These are phyloP conservation scores for Leccinum incarnatum DNA, from an alignment of 768 basidiomycete genomes.

Conservation along the genomic window DNA sequence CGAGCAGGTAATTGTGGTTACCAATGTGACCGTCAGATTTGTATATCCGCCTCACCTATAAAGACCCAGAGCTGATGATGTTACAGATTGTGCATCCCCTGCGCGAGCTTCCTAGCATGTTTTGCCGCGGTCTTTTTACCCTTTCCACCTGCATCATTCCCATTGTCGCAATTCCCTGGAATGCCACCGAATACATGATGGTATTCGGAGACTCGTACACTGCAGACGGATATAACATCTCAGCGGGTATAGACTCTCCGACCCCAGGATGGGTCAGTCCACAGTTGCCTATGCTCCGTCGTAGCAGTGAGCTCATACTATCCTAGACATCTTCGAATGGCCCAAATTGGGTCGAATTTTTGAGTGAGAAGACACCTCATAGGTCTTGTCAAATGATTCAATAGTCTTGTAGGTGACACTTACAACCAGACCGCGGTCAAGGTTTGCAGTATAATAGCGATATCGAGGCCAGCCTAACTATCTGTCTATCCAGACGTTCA, in stretches of 20 bases:
- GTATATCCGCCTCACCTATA: slow-evolving; percentile 3
- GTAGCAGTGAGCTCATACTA: slow-evolving; percentile 2
- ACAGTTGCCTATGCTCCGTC: not conserved
- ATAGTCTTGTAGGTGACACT: slow-evolving; percentile 37
- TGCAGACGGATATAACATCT: slow-evolving; percentile 56
- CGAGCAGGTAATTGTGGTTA: no score
- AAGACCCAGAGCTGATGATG: not conserved
- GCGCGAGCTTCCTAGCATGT: slow-evolving; percentile 10
- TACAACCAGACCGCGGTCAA: slow-evolving; percentile 56
- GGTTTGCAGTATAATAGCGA: slow-evolving; percentile 25
- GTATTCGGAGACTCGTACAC: slow-evolving; percentile 67
- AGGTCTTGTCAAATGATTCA: not conserved
- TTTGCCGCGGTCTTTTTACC: not conserved
- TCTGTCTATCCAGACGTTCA: slow-evolving; percentile 46
- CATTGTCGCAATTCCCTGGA: slow-evolving; percentile 41
- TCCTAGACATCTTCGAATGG: slow-evolving; percentile 57
- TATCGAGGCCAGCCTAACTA: not conserved
- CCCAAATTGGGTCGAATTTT: slow-evolving; percentile 59
- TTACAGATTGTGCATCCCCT: not conserved
- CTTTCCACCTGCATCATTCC: slow-evolving; percentile 4
- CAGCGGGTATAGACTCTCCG: slow-evolving; percentile 51
- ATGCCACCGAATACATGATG: slow-evolving; percentile 52
- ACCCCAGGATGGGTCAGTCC: slow-evolving; percentile 45
- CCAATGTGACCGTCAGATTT: no score
- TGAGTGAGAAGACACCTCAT: slow-evolving; percentile 36